A percentile compares a stretch with the other conserved stretches of the same genome.
These are phyloP conservation scores for Cyclotella atomus DNA, from an alignment of 108 stramenopile species.

Conservation along the genomic window DNA sequence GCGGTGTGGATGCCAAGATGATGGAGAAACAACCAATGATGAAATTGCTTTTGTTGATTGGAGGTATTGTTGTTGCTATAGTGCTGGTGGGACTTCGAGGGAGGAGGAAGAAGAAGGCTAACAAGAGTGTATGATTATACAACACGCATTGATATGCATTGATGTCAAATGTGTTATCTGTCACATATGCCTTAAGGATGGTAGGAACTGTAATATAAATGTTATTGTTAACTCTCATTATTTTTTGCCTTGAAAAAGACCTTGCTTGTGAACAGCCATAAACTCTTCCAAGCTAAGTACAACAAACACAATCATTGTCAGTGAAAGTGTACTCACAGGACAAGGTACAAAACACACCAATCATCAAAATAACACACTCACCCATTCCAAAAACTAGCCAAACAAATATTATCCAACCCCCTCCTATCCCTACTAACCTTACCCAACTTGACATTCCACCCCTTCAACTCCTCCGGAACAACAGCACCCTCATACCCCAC, in stretches of 20 bases:
- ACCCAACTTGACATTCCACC: slow-evolving; percentile 73
- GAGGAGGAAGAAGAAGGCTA: background rate
- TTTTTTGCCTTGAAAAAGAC: slow-evolving; percentile 21
- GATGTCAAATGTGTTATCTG: background rate
- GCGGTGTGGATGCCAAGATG: background rate
- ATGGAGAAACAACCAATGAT: background rate
- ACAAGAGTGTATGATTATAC: background rate
- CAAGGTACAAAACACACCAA: background rate
- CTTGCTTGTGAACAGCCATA: slow-evolving; percentile 84
- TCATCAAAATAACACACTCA: slow-evolving; percentile 1
- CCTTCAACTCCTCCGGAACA: slow-evolving; percentile 63
- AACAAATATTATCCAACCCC: slow-evolving; percentile 79
- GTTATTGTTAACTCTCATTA: background rate
- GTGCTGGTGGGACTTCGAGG: background rate
- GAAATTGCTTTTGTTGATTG: background rate
- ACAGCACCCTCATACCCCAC: slow-evolving; percentile 80
- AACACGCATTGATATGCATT: background rate
- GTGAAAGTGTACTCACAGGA: background rate
- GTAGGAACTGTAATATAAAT: background rate
- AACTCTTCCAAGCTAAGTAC: slow-evolving; percentile 65
- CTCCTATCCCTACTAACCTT: slow-evolving; percentile 81
- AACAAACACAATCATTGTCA: background rate
- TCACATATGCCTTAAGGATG: background rate
- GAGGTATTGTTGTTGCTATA: background rate
- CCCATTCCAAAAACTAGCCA: slow-evolving; percentile 88